Percentiles rank a stretch among this genome's conserved stretches.
Conservation (phyloP, 2,329 filamentous ascomycete species). For the Colletotrichum salicis region DNA sequence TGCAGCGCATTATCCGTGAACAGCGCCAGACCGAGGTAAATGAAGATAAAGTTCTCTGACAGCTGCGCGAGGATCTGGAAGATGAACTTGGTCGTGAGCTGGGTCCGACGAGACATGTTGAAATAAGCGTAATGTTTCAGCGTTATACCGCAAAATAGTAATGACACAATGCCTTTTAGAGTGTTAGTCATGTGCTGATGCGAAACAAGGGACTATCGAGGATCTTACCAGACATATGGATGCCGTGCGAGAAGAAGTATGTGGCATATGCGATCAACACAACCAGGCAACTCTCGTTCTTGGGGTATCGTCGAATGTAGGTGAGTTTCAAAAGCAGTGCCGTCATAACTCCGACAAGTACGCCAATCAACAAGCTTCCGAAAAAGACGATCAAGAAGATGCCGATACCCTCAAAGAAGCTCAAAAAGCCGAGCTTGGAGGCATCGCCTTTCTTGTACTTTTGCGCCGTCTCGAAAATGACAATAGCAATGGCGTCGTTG, state of each 20-base stretch:
- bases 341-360: conserved; percentile 86
- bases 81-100: conserved; percentile 96
- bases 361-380: conserved; percentile 88
- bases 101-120: conserved; percentile 98
- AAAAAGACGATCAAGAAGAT: conserved; percentile 98
- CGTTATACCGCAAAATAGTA: conserved; percentile 97
- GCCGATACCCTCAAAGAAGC: conserved; percentile 89
- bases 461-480: conserved; percentile 97
- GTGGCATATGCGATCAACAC: conserved; percentile 94
- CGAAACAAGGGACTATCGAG: neutral
- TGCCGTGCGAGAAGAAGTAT: conserved; percentile 97
- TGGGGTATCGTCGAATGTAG: conserved; percentile 88
- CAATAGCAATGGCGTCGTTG: conserved; percentile 98
- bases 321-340: conserved; percentile 94
- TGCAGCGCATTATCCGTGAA: conserved; percentile 90
- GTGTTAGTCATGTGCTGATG: conserved; percentile 30
- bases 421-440: conserved; percentile 79
- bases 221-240: conserved; percentile 89
- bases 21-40: conserved; percentile 93
- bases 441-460: conserved; percentile 83
- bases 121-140: conserved; percentile 99
- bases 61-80: conserved; percentile 95
- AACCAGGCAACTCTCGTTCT: conserved; percentile 96
- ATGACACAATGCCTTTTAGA: conserved; percentile 84
- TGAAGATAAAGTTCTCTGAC: conserved; percentile 99